These are phyloP conservation scores for Boletales sp. DNA, from an alignment of 768 basidiomycete species.

Conservation along the genomic window DNA sequence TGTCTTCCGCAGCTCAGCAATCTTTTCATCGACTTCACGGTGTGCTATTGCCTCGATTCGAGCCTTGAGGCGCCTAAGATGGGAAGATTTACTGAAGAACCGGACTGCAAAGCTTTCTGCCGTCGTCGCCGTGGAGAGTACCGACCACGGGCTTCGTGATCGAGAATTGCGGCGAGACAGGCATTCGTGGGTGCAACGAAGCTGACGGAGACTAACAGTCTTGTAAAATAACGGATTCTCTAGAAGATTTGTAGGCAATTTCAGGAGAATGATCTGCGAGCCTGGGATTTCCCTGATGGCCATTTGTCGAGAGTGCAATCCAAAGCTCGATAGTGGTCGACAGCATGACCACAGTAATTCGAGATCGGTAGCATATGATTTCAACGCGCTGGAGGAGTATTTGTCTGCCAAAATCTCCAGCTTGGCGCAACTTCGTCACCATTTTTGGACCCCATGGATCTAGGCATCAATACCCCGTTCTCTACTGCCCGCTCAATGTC, in stretches of 20 bases:
- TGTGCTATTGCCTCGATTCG: conserved; percentile 30
- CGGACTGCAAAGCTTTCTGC: conserved; percentile 30
- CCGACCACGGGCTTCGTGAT: conserved; percentile 20
- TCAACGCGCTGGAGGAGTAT: conserved; percentile 26
- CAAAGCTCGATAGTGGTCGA: conserved; percentile 36
- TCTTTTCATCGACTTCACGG: conserved; percentile 18
- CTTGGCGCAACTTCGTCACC: conserved; percentile 11
- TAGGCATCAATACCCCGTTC: conserved; percentile 32
- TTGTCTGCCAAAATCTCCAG: conserved; percentile 23
- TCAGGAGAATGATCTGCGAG: conserved; percentile 33
- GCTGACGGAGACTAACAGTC: conserved; percentile 24
- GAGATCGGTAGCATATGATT: conserved; percentile 30
- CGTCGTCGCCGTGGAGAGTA: conserved; percentile 28
- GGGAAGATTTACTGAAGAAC: conserved; percentile 26
- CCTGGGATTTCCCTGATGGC: conserved; percentile 20
- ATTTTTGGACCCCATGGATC: conserved; percentile 18
- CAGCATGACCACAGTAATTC: conserved; percentile 40
- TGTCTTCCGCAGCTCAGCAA: conserved; percentile 22
- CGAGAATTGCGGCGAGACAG: conserved; percentile 28
- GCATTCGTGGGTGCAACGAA: conserved; percentile 28
- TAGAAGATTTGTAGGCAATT: conserved; percentile 26
- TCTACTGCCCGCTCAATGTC: conserved; percentile 37
- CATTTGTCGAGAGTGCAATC: conserved; percentile 35
- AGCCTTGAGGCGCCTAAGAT: conserved; percentile 23
- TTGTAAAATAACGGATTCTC: conserved; percentile 29